Base-by-base conservation (phyloP, 768 basidiomycete species). In the Hemileccinum impolitum region DNA sequence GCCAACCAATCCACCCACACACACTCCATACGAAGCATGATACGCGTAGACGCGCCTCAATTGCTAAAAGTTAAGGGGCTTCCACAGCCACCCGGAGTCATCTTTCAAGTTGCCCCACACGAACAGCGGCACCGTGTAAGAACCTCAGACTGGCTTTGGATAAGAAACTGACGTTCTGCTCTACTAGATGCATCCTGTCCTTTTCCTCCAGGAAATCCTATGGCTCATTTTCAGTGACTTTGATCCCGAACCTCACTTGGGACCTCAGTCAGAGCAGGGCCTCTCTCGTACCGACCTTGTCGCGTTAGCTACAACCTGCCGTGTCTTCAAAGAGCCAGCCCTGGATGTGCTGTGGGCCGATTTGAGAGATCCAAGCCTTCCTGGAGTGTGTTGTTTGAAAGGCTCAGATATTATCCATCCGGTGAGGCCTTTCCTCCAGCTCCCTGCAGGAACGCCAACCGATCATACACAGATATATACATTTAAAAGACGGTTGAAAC, bases 181-280 rank as follows among this genome's bases (percentile, higher is more conserved):
- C n/a, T n/a, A n/a, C n/a, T n/a, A n/a, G n/a, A 48, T 50, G 49
- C 44, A 46, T 23, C n/a, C 3, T 5, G 50, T 45, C 1, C 39
- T 50, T 17, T 35, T 10, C 7, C 17, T 45, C 19, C 9, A 34
- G 3, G 50, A 51, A 21, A 47, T 51, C 9, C 13, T 51, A 3
- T 9, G 3, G n/a, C 10, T 15, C 9, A 46, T 47, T 18, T 41
- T 45, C 30, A 11, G 13, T 17, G 4, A 28, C 12, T 40, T 38
- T 28, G n/a, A 2, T 11, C 19, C 37, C 5, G 2, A 19, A n/a
- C 8, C 3, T 32, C 14, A 2, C 23, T 13, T 14, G 7, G 4
- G 7, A 7, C 6, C 23, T 23, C 7, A 1, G 10, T n/a, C 26
- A 18, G n/a, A 26, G 34, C 34, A 18, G n/a, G 6, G 21, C 19